Conservation (phyloP, 2,329 filamentous ascomycete genomes). For the Exophiala spinifera region DNA sequence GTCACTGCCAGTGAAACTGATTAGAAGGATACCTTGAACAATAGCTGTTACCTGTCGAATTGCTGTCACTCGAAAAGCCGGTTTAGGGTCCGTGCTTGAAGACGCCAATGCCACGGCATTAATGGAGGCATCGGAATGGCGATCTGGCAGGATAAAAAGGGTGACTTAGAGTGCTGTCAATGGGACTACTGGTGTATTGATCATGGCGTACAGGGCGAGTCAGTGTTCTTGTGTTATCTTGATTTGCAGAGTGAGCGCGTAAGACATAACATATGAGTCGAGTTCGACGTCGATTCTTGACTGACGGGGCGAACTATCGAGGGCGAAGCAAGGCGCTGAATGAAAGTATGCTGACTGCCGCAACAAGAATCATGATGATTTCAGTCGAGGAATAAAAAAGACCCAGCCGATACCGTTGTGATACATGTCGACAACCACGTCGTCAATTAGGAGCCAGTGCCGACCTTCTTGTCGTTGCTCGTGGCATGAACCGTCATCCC, state of each 20-base stretch:
- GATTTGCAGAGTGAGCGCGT: constrained; percentile 20
- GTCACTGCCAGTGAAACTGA: neutral
- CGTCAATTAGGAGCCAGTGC: constrained; percentile 19
- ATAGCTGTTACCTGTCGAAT: constrained; percentile 1
- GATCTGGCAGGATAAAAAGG: constrained; percentile 7
- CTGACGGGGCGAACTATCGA: constrained; percentile 26
- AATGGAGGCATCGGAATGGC: neutral
- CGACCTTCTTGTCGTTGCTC: constrained; percentile 17
- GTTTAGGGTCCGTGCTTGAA: neutral
- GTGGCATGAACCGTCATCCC: constrained; percentile 20
- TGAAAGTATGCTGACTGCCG: constrained; percentile 22
- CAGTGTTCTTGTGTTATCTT: constrained; percentile 16
- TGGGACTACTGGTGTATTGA: constrained; percentile 24
- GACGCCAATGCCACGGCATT: neutral
- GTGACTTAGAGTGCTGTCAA: constrained; percentile 10
- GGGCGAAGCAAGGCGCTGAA: constrained; percentile 25
- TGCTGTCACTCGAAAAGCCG: neutral
- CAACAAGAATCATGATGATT: constrained; percentile 22
- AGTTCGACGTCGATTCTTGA: constrained; percentile 19
- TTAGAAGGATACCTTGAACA: neutral
- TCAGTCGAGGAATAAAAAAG: constrained; percentile 23
- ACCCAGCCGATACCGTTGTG: constrained; percentile 24
- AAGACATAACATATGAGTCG: constrained; percentile 24
- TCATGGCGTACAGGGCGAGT: constrained; percentile 23
- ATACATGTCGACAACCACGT: constrained; percentile 24